A percentile compares a stretch with the other conserved stretches of the same genome.
These are phyloP conservation scores for Cordyceps pruinosa DNA, from an alignment of 2,329 filamentous ascomycete genomes.

Conservation along the genomic window DNA sequence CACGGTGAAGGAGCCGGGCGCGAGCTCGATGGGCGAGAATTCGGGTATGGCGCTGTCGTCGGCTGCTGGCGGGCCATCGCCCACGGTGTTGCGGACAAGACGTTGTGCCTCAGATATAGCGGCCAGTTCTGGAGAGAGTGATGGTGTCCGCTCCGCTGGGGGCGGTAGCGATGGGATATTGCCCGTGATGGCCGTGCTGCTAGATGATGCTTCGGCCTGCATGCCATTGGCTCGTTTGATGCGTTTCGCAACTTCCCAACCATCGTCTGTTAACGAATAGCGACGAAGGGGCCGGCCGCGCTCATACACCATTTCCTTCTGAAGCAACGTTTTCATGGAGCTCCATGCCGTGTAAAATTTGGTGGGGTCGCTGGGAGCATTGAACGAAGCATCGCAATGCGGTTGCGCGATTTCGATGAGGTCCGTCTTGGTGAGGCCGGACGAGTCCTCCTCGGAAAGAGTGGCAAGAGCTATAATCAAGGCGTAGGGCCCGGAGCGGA, in stretches of 20 bases:
- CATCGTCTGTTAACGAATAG: slow-evolving; percentile 69
- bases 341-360: slow-evolving; percentile 77
- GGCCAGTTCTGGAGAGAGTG: slow-evolving; percentile 17
- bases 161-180: slow-evolving; percentile 6
- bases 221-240: slow-evolving; percentile 49
- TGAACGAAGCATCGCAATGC: slow-evolving; percentile 68
- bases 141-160: slow-evolving; percentile 11
- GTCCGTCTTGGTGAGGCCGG: slow-evolving; percentile 59
- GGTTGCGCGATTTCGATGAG: slow-evolving; percentile 64
- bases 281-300: slow-evolving; percentile 59
- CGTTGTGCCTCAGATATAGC: slow-evolving; percentile 7
- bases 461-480: slow-evolving; percentile 60
- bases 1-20: slow-evolving; percentile 61
- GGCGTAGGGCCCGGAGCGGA: slow-evolving; percentile 69
- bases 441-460: slow-evolving; percentile 43
- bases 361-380: slow-evolving; percentile 56
- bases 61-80: neutral
- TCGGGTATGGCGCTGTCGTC: slow-evolving; percentile 29
- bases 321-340: slow-evolving; percentile 68
- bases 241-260: slow-evolving; percentile 64
- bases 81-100: slow-evolving; percentile 2
- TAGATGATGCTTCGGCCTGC: slow-evolving; percentile 22
- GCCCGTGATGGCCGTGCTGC: neutral
- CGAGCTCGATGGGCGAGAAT: slow-evolving; percentile 55
- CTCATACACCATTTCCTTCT: slow-evolving; percentile 68